Base-by-base conservation (phyloP, 2,329 filamentous ascomycete genomes). In the Volutella citrinella region DNA sequence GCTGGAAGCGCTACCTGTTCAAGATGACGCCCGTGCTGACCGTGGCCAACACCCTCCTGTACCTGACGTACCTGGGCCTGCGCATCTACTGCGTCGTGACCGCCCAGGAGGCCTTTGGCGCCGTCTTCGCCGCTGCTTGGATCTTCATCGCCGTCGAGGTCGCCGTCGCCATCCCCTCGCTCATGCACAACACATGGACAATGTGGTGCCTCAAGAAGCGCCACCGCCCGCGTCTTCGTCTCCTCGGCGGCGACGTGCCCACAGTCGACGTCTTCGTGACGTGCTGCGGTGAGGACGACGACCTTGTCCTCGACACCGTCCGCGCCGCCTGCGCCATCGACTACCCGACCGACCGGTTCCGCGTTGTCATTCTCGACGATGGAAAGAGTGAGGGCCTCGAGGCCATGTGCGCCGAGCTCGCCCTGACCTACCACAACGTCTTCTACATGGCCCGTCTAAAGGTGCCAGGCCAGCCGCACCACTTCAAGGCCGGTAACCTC, bases 401-500 rank as follows among this genome's bases (percentile, higher is more conserved):
- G 38, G 47, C 51, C 3, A 58, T 59, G 3, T 50, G 73, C 16
- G 48, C 59, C 5, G 54, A 60, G 19, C 43, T 72, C 15, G 57
- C 56, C 27, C 42, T 55, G 19, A 58, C 56, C 8, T 72, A 65
- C 35, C 63, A 65, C 11, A 76, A 79, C 38, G 52, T 77, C 7
- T 66, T 63, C 43, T 79, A 79, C 55, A 65, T 72, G 50, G 66
- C 73, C 3, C 69, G 74, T 12, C 59, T 64, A 21, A 72, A 73
- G 57, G 59, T 62, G 27, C 66, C 66, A 5, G 68, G 68, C 7
- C 59, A 66, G 20, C 69, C 70, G 3, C 66, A 76, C 46, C 72
- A 78, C 51, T 81, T 77, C 65, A 82, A 82, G 62, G 76, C 78
- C 2, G 78, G 78, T 31, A 82, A 82, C 51, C 61, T 82, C 32